Percentiles rank a stretch among this genome's conserved stretches.
Conservation (phyloP, 208 protist species). For the Trypanosoma vivax region DNA sequence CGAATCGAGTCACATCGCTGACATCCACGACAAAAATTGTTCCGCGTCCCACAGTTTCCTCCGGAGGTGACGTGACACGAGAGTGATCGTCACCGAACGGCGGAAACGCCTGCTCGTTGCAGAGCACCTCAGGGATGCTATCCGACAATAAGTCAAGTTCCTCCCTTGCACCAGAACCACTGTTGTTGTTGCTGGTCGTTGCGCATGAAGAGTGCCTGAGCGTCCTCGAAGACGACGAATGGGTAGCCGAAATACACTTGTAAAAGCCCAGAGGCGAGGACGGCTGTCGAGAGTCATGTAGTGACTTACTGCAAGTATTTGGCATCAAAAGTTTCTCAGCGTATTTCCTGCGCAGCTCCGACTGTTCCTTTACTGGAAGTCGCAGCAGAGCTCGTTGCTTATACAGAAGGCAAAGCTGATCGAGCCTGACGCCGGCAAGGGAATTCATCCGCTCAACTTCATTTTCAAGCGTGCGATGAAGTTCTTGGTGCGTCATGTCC, state of each 20-base stretch:
- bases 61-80: background rate
- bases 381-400: constrained; percentile 45
- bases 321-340: constrained; percentile 14
- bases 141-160: constrained; percentile 18
- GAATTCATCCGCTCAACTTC: constrained; percentile 41
- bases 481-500: constrained; percentile 33
- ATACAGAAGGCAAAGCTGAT: constrained; percentile 42
- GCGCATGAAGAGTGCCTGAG: constrained; percentile 3
- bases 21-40: constrained; percentile 51
- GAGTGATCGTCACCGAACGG: background rate
- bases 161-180: constrained; percentile 1
- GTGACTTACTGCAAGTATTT: background rate
- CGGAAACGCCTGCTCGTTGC: background rate
- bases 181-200: background rate
- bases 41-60: constrained; percentile 1
- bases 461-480: constrained; percentile 31
- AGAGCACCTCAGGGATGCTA: constrained; percentile 6
- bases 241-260: background rate
- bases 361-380: constrained; percentile 36
- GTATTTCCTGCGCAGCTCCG: constrained; percentile 29
- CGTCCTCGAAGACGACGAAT: background rate
- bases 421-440: constrained; percentile 38
- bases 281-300: background rate
- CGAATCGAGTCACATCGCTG: constrained; percentile 40
- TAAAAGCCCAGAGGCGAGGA: background rate